These are phyloP conservation scores for Thielaviopsis ethacetica DNA, from an alignment of 2,329 filamentous ascomycete genomes.

Conservation along the genomic window DNA sequence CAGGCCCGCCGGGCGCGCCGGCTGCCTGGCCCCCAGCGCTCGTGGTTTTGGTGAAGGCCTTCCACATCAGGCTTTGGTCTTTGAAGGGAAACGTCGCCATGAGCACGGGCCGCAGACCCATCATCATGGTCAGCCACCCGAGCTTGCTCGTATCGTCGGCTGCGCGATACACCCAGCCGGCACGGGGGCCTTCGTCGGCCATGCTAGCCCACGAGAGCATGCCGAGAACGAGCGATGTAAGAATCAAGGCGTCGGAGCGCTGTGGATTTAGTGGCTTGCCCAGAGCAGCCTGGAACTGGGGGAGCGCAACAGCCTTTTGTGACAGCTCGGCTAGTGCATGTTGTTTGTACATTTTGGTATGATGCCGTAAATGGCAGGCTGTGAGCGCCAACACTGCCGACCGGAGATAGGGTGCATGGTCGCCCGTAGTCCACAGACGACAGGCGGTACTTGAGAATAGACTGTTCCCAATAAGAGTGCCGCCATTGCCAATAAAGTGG, in stretches of 20 bases:
- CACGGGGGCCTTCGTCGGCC: conserved; percentile 10
- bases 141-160: conserved; percentile 11
- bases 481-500: conserved; percentile 9
- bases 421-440: conserved; percentile 7
- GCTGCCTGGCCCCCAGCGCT: conserved; percentile 10
- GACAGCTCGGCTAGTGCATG: conserved; percentile 15
- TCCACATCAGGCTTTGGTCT: conserved; percentile 13
- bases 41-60: conserved; percentile 9
- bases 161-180: conserved; percentile 14
- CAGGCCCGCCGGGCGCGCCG: conserved; percentile 11
- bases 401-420: conserved; percentile 13
- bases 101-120: conserved; percentile 15
- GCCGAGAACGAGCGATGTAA: conserved; percentile 16
- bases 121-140: conserved; percentile 15
- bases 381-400: conserved; percentile 15
- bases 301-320: conserved; percentile 15
- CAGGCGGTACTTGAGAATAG: conserved; percentile 11
- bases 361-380: conserved; percentile 15
- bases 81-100: conserved; percentile 13
- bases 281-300: conserved; percentile 14
- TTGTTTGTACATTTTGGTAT: background rate
- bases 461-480: conserved; percentile 12
- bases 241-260: conserved; percentile 15
- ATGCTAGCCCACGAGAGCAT: conserved; percentile 14
- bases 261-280: conserved; percentile 12